Conservation (phyloP, 2,329 filamentous ascomycete genomes). For the Colletotrichum karsti region DNA sequence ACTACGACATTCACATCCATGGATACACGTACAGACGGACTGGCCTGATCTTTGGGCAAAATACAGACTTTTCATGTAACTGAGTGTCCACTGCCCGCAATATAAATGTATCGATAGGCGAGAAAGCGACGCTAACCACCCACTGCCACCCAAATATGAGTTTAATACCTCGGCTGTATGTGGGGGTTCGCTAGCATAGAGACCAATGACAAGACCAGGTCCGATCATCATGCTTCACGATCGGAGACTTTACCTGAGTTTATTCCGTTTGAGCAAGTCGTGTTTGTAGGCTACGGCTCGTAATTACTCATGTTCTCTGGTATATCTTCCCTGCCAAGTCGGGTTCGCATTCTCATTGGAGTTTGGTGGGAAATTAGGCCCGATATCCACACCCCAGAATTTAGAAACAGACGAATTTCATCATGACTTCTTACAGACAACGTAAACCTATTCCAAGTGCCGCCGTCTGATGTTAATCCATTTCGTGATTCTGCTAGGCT, state of each 20-base stretch:
- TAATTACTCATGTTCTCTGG: background rate
- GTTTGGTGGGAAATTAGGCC: background rate
- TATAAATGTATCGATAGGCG: slow-evolving; percentile 3
- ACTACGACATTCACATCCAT: too few species aligned
- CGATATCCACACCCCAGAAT: background rate
- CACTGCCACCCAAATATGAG: background rate
- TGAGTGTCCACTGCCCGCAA: background rate
- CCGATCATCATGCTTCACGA: background rate
- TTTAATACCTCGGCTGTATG: background rate
- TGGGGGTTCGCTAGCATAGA: background rate
- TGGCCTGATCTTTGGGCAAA: background rate
- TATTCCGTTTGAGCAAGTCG: background rate
- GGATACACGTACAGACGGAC: background rate
- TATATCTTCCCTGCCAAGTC: background rate
- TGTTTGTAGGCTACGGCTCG: background rate
- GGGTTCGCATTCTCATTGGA: background rate
- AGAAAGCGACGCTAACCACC: background rate
- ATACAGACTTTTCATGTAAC: background rate
- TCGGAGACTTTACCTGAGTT: background rate
- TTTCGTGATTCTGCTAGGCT: too few species aligned
- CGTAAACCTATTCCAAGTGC: background rate
- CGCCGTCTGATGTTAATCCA: background rate
- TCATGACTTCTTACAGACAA: background rate
- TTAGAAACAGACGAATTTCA: background rate
- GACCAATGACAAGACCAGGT: background rate